Evolutionary conservation across 768 basidiomycete species (phyloP).

Genomic region (Mycena galericulata): DNA sequence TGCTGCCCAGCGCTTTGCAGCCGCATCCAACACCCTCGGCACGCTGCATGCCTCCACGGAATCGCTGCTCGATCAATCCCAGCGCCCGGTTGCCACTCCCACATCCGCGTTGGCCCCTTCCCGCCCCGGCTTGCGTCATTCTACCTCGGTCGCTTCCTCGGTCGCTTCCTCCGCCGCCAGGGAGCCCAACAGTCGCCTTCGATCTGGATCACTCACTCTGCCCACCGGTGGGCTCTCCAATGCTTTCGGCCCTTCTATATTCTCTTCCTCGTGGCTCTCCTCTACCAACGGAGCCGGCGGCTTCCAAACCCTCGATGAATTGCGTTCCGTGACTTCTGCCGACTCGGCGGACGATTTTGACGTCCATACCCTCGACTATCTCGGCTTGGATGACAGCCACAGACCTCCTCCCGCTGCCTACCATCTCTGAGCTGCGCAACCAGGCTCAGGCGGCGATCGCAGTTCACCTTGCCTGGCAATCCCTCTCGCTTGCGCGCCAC

Average conservation of each 20-base stretch:
- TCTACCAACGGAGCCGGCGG: conserved; percentile 68
- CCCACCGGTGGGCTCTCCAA: conserved; percentile 82
- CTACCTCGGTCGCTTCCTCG: conserved; percentile 74
- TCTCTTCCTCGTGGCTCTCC: conserved; percentile 90
- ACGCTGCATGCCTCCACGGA: conserved; percentile 58
- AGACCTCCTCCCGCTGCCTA: conserved; percentile 87
- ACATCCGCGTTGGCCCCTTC: conserved; percentile 59
- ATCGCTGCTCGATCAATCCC: conserved; percentile 60
- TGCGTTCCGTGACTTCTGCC: conserved; percentile 83
- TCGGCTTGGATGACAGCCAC: conserved; percentile 88
- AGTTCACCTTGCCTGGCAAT: conserved; percentile 76
- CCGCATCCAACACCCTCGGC: conserved; percentile 68
- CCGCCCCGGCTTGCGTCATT: conserved; percentile 80
- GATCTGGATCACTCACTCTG: conserved; percentile 93
- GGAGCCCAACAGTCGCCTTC: conserved; percentile 84
- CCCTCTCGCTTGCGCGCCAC: conserved; percentile 87
- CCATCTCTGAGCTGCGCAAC: conserved; percentile 87
- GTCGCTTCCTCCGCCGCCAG: conserved; percentile 62
- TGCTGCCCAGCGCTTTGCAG: conserved; percentile 85
- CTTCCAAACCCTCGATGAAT: conserved; percentile 79
- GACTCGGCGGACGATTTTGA: conserved; percentile 90
- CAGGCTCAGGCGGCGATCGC: conserved; percentile 93
- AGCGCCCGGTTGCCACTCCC: conserved; percentile 61
- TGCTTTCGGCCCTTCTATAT: conserved; percentile 90
- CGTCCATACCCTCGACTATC: conserved; percentile 95